A percentile compares a stretch with the other conserved stretches of the same genome.
Evolutionary conservation across 352 stramenopile genomes (phyloP).

Genomic region (Globisporangium canariense): DNA sequence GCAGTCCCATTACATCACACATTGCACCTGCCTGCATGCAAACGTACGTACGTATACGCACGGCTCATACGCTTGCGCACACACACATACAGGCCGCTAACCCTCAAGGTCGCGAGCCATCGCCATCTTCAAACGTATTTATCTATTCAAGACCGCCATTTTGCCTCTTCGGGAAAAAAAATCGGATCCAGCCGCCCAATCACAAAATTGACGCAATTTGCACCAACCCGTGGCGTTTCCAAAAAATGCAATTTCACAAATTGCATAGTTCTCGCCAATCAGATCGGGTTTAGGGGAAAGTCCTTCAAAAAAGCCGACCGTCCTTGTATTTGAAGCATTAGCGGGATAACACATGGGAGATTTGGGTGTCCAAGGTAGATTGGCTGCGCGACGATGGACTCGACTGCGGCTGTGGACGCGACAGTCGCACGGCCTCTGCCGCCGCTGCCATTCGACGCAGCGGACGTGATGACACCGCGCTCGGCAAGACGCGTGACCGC

Average conservation of each 20-base stretch:
- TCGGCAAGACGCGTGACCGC: slow-evolving; percentile 8
- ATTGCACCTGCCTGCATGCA: neutral
- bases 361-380: slow-evolving; percentile 2
- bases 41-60: neutral
- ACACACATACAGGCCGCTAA: neutral
- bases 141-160: neutral
- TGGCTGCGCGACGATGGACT: slow-evolving; percentile 9
- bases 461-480: neutral
- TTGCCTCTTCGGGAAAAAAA: neutral
- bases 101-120: neutral
- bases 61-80: neutral
- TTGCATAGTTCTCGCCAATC: neutral
- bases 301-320: neutral
- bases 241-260: neutral
- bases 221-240: neutral
- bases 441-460: neutral
- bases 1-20: slow-evolving; percentile 1
- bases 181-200: neutral
- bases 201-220: neutral
- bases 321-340: neutral
- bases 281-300: neutral
- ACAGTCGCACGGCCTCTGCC: neutral
- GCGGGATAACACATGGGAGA: neutral
- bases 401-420: neutral
- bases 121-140: slow-evolving; percentile 1